Base-by-base conservation (phyloP, 192 early-diverging fungal genomes). In the Polychytrium aggregatum region DNA sequence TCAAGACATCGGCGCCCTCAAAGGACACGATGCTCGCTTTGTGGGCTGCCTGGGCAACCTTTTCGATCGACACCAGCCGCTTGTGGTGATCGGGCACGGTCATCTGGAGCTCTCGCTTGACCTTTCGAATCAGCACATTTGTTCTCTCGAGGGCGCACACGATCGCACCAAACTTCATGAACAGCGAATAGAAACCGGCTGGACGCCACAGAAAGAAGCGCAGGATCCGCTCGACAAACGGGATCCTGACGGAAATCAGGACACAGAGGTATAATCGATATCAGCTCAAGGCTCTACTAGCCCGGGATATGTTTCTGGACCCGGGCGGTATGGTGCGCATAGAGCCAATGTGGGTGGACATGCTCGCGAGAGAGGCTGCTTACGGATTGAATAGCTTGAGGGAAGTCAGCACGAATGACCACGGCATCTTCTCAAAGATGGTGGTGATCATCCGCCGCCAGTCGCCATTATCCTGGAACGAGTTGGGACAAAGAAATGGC, bases 171-270 rank as follows among this genome's bases (percentile, higher is more conserved):
- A 66, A 53, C 7, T 37, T 35, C 44, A 61, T 58, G 2, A 66
- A 42, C 24, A 66, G 56, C 3, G 64, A 66, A 41, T 55, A 40
- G 41, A 57, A 43, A 18, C 55, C 55, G 21, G 55, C 59, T 7
- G 64, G 64, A 34, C 54, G 56, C 64, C 64, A 66, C 35, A 59
- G 52, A 44, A 66, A 66, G n/a, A 66, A 24, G 16, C 56, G 48
- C 22, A 66, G 47, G 4, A 66, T 37, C 0, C 58, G 55, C 13
- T 66, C 59, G 13, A 66, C 47, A 44, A 66, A 66, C 13, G 64
- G 64, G 17, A 58, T 46, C 18, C 56, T 58, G 30, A 7, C 21
- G 14, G 46, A 28, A 39, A 13, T 30, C 28, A 49, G 20, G 17
- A 24, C 10, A n/a, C n/a, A n/a, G n/a, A n/a, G n/a, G n/a, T n/a